These are phyloP conservation scores for Pseudogymnoascus sp. DNA, from an alignment of 2,329 filamentous ascomycete species.

Conservation along the genomic window DNA sequence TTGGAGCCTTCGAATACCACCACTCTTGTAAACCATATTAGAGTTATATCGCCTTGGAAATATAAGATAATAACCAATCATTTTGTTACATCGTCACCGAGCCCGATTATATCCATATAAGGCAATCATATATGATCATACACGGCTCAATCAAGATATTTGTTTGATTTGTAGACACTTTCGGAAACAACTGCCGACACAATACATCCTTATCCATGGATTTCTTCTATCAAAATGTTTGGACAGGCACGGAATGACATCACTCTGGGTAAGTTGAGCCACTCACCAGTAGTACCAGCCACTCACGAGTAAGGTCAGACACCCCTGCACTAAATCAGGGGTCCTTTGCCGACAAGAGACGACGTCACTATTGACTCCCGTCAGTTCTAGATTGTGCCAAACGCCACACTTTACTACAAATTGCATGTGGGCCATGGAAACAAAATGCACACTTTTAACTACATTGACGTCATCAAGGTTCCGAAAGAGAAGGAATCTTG, in stretches of 20 bases:
- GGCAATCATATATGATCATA: neutral
- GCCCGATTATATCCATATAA: neutral
- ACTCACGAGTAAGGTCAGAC: neutral
- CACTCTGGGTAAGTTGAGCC: neutral
- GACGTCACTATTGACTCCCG: neutral
- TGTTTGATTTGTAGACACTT: neutral
- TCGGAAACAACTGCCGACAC: neutral
- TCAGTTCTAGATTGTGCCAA: neutral
- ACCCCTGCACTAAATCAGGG: slow-evolving; percentile 4
- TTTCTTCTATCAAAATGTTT: neutral
- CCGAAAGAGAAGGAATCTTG: neutral
- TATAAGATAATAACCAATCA: neutral
- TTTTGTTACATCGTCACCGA: neutral
- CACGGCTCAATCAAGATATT: neutral
- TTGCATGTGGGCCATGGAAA: neutral
- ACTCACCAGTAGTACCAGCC: neutral
- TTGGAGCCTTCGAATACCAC: slow-evolving; percentile 1
- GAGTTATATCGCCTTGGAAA: slow-evolving; percentile 5
- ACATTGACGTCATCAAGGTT: neutral
- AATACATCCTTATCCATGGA: neutral
- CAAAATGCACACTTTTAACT: neutral
- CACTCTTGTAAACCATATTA: slow-evolving; percentile 4
- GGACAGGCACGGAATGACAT: neutral
- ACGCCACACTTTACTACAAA: neutral
- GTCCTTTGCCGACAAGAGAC: neutral